Percentiles rank a stretch among this genome's conserved stretches.
These are phyloP conservation scores for Corallochytrium limacisporum DNA, from an alignment of 78 protist genomes.

Conservation along the genomic window DNA sequence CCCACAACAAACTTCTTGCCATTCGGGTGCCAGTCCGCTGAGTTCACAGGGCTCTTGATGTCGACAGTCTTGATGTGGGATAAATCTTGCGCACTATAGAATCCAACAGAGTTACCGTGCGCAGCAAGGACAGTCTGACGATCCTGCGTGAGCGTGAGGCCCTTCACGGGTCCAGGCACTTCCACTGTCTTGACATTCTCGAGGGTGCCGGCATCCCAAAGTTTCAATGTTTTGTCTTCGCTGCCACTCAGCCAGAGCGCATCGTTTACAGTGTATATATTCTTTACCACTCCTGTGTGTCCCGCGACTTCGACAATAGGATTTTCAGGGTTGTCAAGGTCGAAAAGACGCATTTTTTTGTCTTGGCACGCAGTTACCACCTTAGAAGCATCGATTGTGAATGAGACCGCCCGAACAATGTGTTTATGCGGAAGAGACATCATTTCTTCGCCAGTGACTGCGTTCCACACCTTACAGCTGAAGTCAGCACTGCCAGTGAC, in stretches of 20 bases:
- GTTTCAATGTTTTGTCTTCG: conserved; percentile 20
- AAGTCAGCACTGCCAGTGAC: conserved; percentile 64
- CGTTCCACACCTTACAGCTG: conserved; percentile 70
- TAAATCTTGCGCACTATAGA: conserved; percentile 1
- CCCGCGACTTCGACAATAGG: conserved; percentile 34
- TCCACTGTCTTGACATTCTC: not conserved
- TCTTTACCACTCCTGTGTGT: conserved; percentile 1
- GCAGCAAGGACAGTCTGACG: too few species aligned
- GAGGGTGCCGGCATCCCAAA: not conserved
- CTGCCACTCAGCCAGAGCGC: conserved; percentile 34
- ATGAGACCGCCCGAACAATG: conserved; percentile 51
- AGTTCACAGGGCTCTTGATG: conserved; percentile 23
- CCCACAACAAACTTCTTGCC: conserved; percentile 45
- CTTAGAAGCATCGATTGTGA: conserved; percentile 1
- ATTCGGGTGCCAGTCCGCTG: conserved; percentile 51
- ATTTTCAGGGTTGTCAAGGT: conserved; percentile 14
- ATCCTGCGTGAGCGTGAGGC: too few species aligned
- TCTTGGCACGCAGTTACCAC: not conserved
- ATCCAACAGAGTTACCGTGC: too few species aligned
- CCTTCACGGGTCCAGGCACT: too few species aligned
- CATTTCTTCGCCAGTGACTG: conserved; percentile 48
- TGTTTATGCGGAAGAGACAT: conserved; percentile 38
- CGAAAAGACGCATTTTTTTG: not conserved
- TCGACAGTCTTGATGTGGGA: conserved; percentile 4
- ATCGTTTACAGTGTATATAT: conserved; percentile 19